Evolutionary conservation across 306 rosid species (phyloP), one percentile per base, ranked within the genome.

Genomic region (Casuarina cunninghamiana): DNA sequence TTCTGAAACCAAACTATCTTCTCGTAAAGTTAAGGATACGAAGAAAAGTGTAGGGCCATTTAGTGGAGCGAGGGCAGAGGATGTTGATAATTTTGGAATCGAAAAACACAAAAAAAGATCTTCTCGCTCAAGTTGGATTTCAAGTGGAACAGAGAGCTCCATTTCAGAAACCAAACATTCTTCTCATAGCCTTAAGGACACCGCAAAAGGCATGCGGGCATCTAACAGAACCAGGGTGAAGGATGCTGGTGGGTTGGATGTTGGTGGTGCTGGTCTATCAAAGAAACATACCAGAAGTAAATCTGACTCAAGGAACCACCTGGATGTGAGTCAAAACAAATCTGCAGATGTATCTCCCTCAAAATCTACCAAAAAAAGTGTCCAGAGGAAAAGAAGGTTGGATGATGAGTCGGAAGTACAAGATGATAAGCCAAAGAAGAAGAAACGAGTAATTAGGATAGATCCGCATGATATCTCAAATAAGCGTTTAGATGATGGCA

Each of bases 391-490:
- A 75, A 82, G 78, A 11, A 75, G 73, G 72, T 53, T 63, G 69
- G 81, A 67, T 51, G 89, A 82, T 55, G 86, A 84, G 81, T 58
- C 77, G 1, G 84, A 86, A 82, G 71, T 16, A 26, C 67, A 6
- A 43, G 84, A 69, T 79, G 91, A 79, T 74, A 84, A 72, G 72
- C 88, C 87, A 66, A 89, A 66, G 90, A 95, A 76, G 95, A 89
- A 73, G 80, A 91, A 93, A 84, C 87, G 87, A 79, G 79, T 80
- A 9, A 92, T 95, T 72, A 91, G 75, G 72, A 41, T 88, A 50
- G 93, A 91, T 71, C 97, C 92, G 0, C n/a, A 82, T 81, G 96
- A 95, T 79, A 85, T 85, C 82, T 92, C 97, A 74, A 92, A 95
- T 82, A 95, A 95, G 86, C 88, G 98, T 72, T 79, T 87, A 67